Conservation (phyloP, 2,329 filamentous ascomycete species). For the Fusarium lyarnte region DNA sequence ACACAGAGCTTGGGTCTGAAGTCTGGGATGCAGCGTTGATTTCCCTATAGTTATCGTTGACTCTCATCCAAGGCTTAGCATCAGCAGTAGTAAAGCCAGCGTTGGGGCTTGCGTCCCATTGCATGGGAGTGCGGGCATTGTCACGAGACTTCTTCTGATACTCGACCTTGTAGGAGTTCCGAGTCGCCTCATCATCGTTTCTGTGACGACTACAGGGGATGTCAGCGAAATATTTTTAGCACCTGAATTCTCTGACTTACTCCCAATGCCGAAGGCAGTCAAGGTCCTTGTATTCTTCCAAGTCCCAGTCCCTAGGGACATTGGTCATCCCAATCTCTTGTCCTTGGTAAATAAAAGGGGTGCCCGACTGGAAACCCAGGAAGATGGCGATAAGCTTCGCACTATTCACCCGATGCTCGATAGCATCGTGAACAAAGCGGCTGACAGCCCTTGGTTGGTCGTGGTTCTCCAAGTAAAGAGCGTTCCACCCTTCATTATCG, state of each 20-base stretch:
- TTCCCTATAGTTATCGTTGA: conserved; percentile 69
- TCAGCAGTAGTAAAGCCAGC: conserved; percentile 69
- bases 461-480: conserved; percentile 73
- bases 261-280: conserved; percentile 64
- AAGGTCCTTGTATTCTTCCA: conserved; percentile 76
- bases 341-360: conserved; percentile 75
- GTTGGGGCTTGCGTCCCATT: conserved; percentile 70
- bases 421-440: conserved; percentile 62
- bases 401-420: conserved; percentile 58
- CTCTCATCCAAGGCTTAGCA: conserved; percentile 73
- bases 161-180: conserved; percentile 52
- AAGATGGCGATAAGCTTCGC: conserved; percentile 70
- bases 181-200: conserved; percentile 51
- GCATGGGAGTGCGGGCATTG: conserved; percentile 76
- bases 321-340: conserved; percentile 76
- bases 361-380: conserved; percentile 67
- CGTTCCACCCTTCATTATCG: conserved; percentile 70
- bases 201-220: conserved; percentile 46
- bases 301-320: conserved; percentile 67
- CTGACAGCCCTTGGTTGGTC: conserved; percentile 70
- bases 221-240: neutral
- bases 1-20: conserved; percentile 59
- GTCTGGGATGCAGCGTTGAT: conserved; percentile 70
- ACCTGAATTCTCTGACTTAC: conserved; percentile 38
- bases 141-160: conserved; percentile 71